Base-by-base conservation (phyloP, 176 grass and related monocot genomes). In the Aegilops tauschii region DNA sequence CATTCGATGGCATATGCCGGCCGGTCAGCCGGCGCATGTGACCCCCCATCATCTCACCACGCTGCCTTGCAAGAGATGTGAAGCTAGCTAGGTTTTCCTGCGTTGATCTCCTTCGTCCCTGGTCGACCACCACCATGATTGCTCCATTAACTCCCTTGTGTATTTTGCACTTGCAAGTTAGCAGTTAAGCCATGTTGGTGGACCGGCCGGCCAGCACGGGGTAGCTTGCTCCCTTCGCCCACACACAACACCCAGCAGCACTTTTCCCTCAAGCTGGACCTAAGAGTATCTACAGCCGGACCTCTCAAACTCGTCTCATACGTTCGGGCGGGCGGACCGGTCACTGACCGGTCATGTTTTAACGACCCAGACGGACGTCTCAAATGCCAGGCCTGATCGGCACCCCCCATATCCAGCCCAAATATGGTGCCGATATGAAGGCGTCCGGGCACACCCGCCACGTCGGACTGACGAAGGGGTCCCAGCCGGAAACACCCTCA, bases 141-240 rank as follows among this genome's bases (percentile, higher is more conserved):
- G 4, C 7, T 17, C 78, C 61, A 66, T 66, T 81, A 81, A 34
- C n/a, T 52, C 58, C 39, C 4, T 29, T 72, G 30, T 61, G 9
- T 68, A 79, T 80, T 52, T 69, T 70, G 89, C 69, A 81, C 69
- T 77, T 69, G 69, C 52, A 76, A 81, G 81, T 17, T 76, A 87
- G 81, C 69, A 87, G 84, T 89, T 86, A 83, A 40, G 79, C 17
- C 76, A 28, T 79, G 78, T 31, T 84, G 80, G 83, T 83, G 74
- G 42, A 44, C 87, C 65, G 65, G 25, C 84, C 59, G 65, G 25
- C 23, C 86, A 86, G 59, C 82, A 91, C 65, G 89, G 34, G 25
- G 18, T 73, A 45, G 7, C 49, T 72, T 84, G 77, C 52, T 70
- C 90, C 90, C 87, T 89, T 90, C 61, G 39, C 21, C 3, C 73